Evolutionary conservation across 108 stramenopile genomes (phyloP).

Genomic region (Asterionellopsis glacialis): DNA sequence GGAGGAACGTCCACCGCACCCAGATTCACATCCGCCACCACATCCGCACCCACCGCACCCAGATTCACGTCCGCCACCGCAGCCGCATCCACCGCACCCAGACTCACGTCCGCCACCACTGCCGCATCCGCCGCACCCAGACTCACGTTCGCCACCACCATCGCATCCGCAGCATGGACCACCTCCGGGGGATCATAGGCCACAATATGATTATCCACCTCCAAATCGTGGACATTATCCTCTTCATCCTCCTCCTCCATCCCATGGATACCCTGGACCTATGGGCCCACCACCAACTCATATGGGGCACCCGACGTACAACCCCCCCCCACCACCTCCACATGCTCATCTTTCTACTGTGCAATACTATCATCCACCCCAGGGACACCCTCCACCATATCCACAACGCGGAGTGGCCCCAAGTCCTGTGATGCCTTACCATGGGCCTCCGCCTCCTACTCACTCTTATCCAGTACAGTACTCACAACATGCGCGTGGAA

Average conservation of each 20-base stretch:
- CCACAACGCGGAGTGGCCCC: constrained; percentile 1
- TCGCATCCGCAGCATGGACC: constrained; percentile 12
- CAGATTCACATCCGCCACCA: constrained; percentile 19
- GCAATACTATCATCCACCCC: constrained; percentile 26
- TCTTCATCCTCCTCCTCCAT: constrained; percentile 14
- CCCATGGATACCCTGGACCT: constrained; percentile 11
- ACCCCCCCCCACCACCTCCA: constrained; percentile 19
- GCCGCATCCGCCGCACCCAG: constrained; percentile 15
- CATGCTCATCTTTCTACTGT: constrained; percentile 20
- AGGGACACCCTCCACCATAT: not conserved
- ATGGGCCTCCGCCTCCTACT: constrained; percentile 15
- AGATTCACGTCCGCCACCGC: constrained; percentile 7
- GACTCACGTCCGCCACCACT: constrained; percentile 13
- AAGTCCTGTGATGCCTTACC: constrained; percentile 1
- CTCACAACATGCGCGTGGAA: not conserved
- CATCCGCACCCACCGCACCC: too few relatives aligned
- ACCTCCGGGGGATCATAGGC: constrained; percentile 11
- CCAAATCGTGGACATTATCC: constrained; percentile 15
- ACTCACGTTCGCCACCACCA: constrained; percentile 9
- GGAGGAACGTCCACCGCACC: constrained; percentile 3
- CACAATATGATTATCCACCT: constrained; percentile 6
- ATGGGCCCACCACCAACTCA: constrained; percentile 4
- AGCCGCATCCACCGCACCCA: constrained; percentile 9
- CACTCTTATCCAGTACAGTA: constrained; percentile 10
- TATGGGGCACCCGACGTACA: not conserved